Evolutionary conservation across 768 basidiomycete species (phyloP).

Genomic region (Tricholoma bakamatsutake): DNA sequence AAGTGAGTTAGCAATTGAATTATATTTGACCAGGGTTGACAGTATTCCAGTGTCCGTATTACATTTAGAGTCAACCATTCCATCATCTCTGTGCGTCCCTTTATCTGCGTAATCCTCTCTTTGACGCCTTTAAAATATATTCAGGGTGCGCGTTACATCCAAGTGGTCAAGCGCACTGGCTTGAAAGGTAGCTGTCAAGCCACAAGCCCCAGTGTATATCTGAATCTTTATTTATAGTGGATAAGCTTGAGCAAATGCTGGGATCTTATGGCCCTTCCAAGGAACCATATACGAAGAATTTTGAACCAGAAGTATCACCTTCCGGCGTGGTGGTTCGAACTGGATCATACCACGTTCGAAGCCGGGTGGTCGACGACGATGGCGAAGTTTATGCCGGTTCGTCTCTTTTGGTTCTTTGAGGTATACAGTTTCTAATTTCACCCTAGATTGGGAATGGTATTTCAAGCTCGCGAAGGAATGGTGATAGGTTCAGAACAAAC

Average conservation of each 20-base stretch:
- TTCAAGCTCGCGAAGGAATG: conserved; percentile 95
- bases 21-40: conserved; percentile 1
- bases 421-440: not conserved
- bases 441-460: conserved; percentile 74
- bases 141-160: conserved; percentile 80
- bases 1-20: conserved; percentile 45
- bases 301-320: conserved; percentile 64
- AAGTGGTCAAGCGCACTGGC: conserved; percentile 79
- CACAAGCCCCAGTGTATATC: not conserved
- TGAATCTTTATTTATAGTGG: conserved; percentile 45
- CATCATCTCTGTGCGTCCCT: conserved; percentile 65
- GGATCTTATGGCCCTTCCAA: conserved; percentile 81
- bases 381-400: conserved; percentile 71
- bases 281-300: conserved; percentile 67
- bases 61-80: conserved; percentile 85
- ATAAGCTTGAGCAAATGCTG: conserved; percentile 91
- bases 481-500: conserved; percentile 31
- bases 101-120: not conserved
- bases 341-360: conserved; percentile 72
- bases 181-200: conserved; percentile 50
- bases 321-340: conserved; percentile 82
- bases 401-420: conserved; percentile 16
- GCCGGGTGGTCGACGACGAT: conserved; percentile 87
- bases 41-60: conserved; percentile 58
- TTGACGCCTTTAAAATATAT: not conserved